These are phyloP conservation scores for Urtica urens DNA, from an alignment of 306 rosid species.

Conservation along the genomic window DNA sequence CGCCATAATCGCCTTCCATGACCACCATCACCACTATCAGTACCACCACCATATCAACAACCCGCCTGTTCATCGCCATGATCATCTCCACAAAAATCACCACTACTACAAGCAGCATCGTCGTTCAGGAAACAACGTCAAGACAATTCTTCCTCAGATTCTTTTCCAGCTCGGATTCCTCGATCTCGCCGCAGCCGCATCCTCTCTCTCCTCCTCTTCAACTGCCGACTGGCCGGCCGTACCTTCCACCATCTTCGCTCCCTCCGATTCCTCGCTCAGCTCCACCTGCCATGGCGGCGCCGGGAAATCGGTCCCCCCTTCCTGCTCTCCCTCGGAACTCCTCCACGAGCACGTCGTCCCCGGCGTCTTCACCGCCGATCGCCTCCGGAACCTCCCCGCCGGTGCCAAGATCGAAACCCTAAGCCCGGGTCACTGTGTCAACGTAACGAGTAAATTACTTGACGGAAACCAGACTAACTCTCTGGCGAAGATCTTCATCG, in stretches of 20 bases:
- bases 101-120: slow-evolving; percentile 25
- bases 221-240: slow-evolving; percentile 23
- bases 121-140: slow-evolving; percentile 40
- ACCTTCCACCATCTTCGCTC: slow-evolving; percentile 59
- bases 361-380: slow-evolving; percentile 48
- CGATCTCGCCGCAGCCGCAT: slow-evolving; percentile 48
- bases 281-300: slow-evolving; percentile 23
- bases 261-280: slow-evolving; percentile 46
- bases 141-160: slow-evolving; percentile 55
- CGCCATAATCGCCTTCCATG: slow-evolving; percentile 18
- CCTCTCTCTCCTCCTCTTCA: slow-evolving; percentile 43
- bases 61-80: neutral
- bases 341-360: slow-evolving; percentile 61
- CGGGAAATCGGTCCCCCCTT: too few species aligned
- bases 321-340: slow-evolving; percentile 49
- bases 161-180: slow-evolving; percentile 57
- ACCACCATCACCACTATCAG: neutral
- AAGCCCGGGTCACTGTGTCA: slow-evolving; percentile 64
- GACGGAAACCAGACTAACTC: slow-evolving; percentile 8
- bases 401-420: slow-evolving; percentile 59
- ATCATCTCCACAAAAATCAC: slow-evolving; percentile 32
- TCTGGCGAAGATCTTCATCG: slow-evolving; percentile 25
- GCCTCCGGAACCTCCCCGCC: slow-evolving; percentile 44
- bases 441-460: slow-evolving; percentile 27
- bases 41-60: slow-evolving; percentile 14